Evolutionary conservation across 2,329 filamentous ascomycete genomes (phyloP), one percentile per base, ranked within the genome.

Genomic region (Beauveria medogensis): DNA sequence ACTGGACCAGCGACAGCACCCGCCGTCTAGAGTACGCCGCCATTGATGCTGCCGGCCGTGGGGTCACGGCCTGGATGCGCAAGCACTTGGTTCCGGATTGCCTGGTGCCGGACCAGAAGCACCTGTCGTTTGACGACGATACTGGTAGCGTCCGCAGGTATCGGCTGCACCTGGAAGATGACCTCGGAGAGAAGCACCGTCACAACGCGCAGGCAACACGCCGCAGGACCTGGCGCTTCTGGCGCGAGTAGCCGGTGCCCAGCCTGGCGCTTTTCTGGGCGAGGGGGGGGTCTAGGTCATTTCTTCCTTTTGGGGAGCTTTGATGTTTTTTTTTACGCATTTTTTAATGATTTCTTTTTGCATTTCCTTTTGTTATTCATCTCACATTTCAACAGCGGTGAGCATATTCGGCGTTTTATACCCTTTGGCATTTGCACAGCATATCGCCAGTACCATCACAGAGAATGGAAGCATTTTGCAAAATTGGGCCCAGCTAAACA

Each of bases 1-100:
- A 87, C 72, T 88, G 85, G 85, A 87, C 84, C 1, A 86, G 82
- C 67, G 82, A 87, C 68, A 77, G 77, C 58, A 87, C 84, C 0
- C 78, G 85, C 3, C 77, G 83, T 12, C 76, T 86, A 3, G 85
- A 88, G 73, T 88, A 88, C 66, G 85, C 84, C 0, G 85, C 85
- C 60, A 88, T 88, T 46, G 85, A 88, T 55, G 83, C 84, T 0
- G 83, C 84, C 2, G 81, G 78, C 41, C 77, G 78, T 2, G 85
- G 85, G 5, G 75, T 88, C 34, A 80, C 80, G 64, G 85, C 84
- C 14, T 87, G 85, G 80, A 67, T 86, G 40, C 75, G 81, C 69
- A 77, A 79, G 48, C 77, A 82, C 65, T 69, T 87, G 8, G 75
- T 87, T 3, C 85, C 85, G 0, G 82, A 85, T 63, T 87, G 84